Base-by-base conservation (phyloP, 1,284 basidiomycete genomes). In the Volvariella surrecta region DNA sequence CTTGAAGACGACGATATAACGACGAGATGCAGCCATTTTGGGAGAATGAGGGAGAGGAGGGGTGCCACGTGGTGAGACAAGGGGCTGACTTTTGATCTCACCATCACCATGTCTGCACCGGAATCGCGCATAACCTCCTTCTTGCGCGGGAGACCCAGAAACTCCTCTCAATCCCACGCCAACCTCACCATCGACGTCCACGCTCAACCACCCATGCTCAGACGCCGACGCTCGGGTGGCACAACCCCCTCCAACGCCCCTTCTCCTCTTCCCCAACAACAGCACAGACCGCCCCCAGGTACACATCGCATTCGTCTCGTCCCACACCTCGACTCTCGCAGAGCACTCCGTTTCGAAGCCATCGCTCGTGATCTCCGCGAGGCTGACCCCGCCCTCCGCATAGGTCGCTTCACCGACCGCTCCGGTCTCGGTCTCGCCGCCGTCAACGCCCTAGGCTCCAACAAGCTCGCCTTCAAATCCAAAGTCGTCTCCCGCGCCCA, bases 401-500 rank as follows among this genome's bases (percentile, higher is more conserved):
- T 96, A 46, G 92, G 92, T 1, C 77, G 92, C 32, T 96, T 95
- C 71, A 95, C 90, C 0, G 93, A 95, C 58, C 74, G 81, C 45
- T 76, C 76, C n/a, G 77, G 85, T 10, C 60, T 82, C 16, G 79
- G 79, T 2, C 66, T 82, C 42, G 73, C 76, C 16, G 80, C 79
- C 6, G 73, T 80, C 49, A 85, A 83, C 52, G 79, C 87, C 21
- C 65, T 83, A 34, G 78, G 76, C 22, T 79, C 82, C 20, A 81
- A 83, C 58, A 91, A 91, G 58, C 80, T 98, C 39, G 93, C 94
- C 0, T 99, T 99, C 76, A 90, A 90, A 65, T 87, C 81, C 61
- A 98, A 98, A 61, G 95, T 98, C 57, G 95, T 99, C 56, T 90
- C 85, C 34, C 76, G 95, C 32, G 82, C 87, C 1, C 95, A 98